Percentiles rank a stretch among this genome's conserved stretches.
These are phyloP conservation scores for Thielaviopsis ethacetica DNA, from an alignment of 2,329 filamentous ascomycete species.

Conservation along the genomic window DNA sequence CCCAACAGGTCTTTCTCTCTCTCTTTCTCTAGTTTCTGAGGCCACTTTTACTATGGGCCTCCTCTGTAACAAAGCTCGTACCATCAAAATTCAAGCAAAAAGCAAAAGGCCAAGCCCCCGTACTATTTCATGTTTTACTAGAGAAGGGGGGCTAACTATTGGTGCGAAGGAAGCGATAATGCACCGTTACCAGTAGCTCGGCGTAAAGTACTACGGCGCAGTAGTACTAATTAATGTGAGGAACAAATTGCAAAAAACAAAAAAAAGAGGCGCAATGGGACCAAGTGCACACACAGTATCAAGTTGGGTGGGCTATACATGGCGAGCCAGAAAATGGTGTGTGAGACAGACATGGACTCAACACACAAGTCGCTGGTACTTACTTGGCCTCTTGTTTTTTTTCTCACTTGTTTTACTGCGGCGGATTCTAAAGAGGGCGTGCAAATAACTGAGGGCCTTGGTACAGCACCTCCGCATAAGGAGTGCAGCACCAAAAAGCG, in stretches of 20 bases:
- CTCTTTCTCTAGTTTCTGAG: not conserved
- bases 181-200: no score
- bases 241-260: no score
- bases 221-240: no score
- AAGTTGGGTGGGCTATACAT: not conserved
- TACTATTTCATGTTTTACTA: not conserved
- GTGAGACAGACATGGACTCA: not conserved
- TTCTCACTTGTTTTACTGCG: no score
- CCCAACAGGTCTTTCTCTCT: not conserved
- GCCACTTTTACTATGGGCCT: not conserved
- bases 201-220: no score
- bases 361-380: not conserved
- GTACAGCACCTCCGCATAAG: no score
- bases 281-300: not conserved
- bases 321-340: not conserved
- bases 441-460: no score
- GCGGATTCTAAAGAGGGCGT: no score
- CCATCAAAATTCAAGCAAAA: not conserved
- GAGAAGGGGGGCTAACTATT: not conserved
- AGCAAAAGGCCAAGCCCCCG: no score
- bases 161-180: no score
- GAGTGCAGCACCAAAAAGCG: no score
- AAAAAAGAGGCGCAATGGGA: no score
- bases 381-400: not conserved
- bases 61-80: not conserved